A percentile compares a stretch with the other conserved stretches of the same genome.
phyloP scores from a whole-genome alignment of 441 rosid genomes.

The Brassica hybrid region DNA sequence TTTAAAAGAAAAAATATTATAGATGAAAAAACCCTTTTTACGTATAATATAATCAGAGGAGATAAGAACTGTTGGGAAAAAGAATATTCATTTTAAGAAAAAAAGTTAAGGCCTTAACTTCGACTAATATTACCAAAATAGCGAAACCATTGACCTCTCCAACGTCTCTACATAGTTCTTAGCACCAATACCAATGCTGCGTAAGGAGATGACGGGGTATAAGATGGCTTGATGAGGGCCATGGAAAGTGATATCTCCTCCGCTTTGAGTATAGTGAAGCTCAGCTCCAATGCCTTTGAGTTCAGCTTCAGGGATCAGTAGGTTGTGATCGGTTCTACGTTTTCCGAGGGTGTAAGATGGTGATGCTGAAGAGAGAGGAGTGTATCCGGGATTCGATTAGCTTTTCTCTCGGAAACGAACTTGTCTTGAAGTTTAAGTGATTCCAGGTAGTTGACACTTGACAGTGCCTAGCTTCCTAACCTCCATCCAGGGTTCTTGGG shows the following conservation, averaged over 20 bases:
- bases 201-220: conserved; percentile 81
- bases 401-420: no score
- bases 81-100: background rate
- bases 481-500: conserved; percentile 51
- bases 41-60: background rate
- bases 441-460: conserved; percentile 59
- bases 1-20: background rate
- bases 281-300: conserved; percentile 73
- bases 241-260: conserved; percentile 93
- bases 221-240: conserved; percentile 88
- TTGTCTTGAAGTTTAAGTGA: conserved; percentile 90
- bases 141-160: conserved; percentile 59
- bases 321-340: conserved; percentile 76
- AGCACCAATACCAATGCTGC: conserved; percentile 78
- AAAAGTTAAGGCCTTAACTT: no score
- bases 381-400: conserved; percentile 63
- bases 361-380: conserved; percentile 78
- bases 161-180: conserved; percentile 83
- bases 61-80: background rate
- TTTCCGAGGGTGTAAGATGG: conserved; percentile 92
- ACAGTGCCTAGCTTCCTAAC: conserved; percentile 78
- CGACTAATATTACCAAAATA: no score
- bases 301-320: conserved; percentile 66
- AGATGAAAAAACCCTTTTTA: background rate
- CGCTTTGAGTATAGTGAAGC: conserved; percentile 89